Conservation (phyloP, 176 grass and related monocot species). For the sorghum (Sorghum bicolor) region Sorghum_bicolor_NCBIv3 NC_012870.2:70469501-70470000, state of each 20-base stretch:
- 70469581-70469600: slow-evolving; percentile 87
- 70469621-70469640: slow-evolving; percentile 88
- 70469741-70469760: slow-evolving; percentile 70
- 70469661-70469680: slow-evolving; percentile 74
- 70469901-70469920: slow-evolving; percentile 95
- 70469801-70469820: slow-evolving; percentile 88
- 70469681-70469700: slow-evolving; percentile 57
- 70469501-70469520: neutral
- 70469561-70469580: slow-evolving; percentile 74
- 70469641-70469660: slow-evolving; percentile 68
- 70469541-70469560: slow-evolving; percentile 27
- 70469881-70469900: slow-evolving; percentile 84
- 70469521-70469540: slow-evolving; percentile 24
- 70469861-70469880: slow-evolving; percentile 90
- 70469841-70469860: slow-evolving; percentile 71
- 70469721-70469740: slow-evolving; percentile 92
- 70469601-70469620: slow-evolving; percentile 82
- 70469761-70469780: slow-evolving; percentile 72
- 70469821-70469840: slow-evolving; percentile 85
- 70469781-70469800: slow-evolving; percentile 93
- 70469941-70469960: slow-evolving; percentile 71
- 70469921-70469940: slow-evolving; percentile 76
- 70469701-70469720: slow-evolving; percentile 91
- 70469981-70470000: slow-evolving; percentile 79
- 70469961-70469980: slow-evolving; percentile 90